Conservation (phyloP, 371 early-diverging fungal genomes). For the Mucor irregularis region DNA sequence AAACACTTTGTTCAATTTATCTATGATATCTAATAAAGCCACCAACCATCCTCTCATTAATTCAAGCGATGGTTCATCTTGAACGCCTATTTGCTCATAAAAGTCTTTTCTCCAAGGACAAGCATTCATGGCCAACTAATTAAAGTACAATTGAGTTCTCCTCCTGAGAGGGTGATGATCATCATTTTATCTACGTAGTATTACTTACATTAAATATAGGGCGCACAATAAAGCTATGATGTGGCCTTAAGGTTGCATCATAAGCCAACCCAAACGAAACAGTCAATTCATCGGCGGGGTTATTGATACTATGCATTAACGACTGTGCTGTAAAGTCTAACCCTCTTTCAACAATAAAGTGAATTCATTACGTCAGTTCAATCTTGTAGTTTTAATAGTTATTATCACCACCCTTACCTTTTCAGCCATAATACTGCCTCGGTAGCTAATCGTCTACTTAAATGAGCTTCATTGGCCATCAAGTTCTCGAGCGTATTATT, state of each 20-base stretch:
- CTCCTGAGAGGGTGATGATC: too few relatives aligned
- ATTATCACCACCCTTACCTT: conserved; percentile 45
- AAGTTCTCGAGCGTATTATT: conserved; percentile 83
- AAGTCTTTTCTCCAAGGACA: conserved; percentile 90
- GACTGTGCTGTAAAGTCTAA: conserved; percentile 87
- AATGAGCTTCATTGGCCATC: conserved; percentile 70
- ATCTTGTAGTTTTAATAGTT: background rate
- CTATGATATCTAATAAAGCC: conserved; percentile 70
- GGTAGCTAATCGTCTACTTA: conserved; percentile 80
- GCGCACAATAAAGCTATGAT: conserved; percentile 84
- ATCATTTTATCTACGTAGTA: too few relatives aligned
- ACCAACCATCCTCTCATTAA: conserved; percentile 70
- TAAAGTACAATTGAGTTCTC: background rate
- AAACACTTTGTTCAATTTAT: conserved; percentile 27
- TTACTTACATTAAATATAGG: conserved; percentile 76
- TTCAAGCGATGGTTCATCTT: conserved; percentile 51
- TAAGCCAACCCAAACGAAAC: conserved; percentile 87
- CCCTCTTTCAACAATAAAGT: conserved; percentile 52
- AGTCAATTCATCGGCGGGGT: conserved; percentile 76
- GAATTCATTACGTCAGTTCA: background rate
- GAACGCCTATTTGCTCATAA: conserved; percentile 80
- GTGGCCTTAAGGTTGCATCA: conserved; percentile 70
- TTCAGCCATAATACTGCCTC: conserved; percentile 94
- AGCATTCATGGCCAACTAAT: conserved; percentile 91
- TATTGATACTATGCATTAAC: conserved; percentile 67